Evolutionary conservation across 805 yeast genomes (phyloP), one percentile per base, ranked within the genome.

Genomic region (Kuraishia molischiana): DNA sequence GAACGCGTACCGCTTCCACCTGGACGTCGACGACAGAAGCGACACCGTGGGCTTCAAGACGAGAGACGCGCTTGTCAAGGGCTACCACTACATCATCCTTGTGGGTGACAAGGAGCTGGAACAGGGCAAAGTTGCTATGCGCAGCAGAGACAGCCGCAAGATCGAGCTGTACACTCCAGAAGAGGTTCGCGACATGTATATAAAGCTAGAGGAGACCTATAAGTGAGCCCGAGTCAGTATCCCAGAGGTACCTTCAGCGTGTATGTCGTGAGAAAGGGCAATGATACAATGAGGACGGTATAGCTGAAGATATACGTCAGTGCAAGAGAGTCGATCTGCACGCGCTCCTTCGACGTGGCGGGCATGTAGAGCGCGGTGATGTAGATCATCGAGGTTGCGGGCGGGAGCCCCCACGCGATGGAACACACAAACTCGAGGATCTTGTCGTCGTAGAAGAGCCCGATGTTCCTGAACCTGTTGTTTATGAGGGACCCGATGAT

Each of bases 331-430:
- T 90, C 95, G 79, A 90, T 78, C 56, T 87, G 89, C 13, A 72
- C 45, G 44, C 69, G 74, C 28, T 65, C 67, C 2, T 65, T 63
- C 4, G 66, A 50, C 24, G 54, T 62, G 2, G 81, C 74, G 14
- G 92, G 94, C 1, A 89, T 78, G 56, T 80, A 85, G 51, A 85
- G 78, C 2, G 95, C 90, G 2, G 97, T 89, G 46, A 89, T 69
- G 57, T 87, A 90, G 13, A 90, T 79, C 50, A 86, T 79, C 0
- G 92, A 70, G 0, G 97, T 90, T 0, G 96, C 94, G 37, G 85
- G 79, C 0, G 97, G 97, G 41, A 85, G 71, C 0, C 90, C 80
- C 54, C 78, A 83, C 10, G 79, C 76, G 22, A 89, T 64, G 24
- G 82, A 79, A 50, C 82, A 67, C 4, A 89, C 79, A 49, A 90